Base-by-base conservation (phyloP, 495 filamentous ascomycete species). In the Jackrogersella minutella region DNA sequence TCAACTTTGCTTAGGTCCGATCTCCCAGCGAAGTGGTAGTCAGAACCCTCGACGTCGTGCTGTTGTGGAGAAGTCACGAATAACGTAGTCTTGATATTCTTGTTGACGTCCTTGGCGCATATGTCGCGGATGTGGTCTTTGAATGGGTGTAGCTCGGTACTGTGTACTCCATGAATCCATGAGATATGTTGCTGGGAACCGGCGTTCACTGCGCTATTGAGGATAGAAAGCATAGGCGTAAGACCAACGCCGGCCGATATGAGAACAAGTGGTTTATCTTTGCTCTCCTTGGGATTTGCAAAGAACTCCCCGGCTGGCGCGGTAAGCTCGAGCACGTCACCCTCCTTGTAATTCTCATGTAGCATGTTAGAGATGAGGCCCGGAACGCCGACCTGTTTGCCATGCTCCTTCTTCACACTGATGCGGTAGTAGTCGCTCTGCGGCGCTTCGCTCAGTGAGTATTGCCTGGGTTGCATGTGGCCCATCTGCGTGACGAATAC, bases 231-330 rank as follows among this genome's bases (percentile, higher is more conserved):
- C 77, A 92, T 79, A 1, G 87, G 86, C 3, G 90, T 89, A 31
- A 90, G 74, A 34, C 90, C 90, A 3, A 91, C 87, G 11, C 90
- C 90, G 11, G 87, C 89, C 2, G 87, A 87, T 66, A 93, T 80
- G 56, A 92, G 79, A 1, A 89, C 90, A n/a, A 93, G 62, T 4
- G 85, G 85, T 16, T 66, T 68, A 28, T 52, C 66, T 59, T 75
- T 73, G 31, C 64, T 68, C 40, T 73, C 71, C 58, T 78, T 76
- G 57, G 70, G 64, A 49, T 86, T 80, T 33, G 89, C 77, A 79
- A 84, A 88, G 78, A 92, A 92, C 62, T 91, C 89, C 30, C 90
- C 90, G 34, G 76, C 82, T 5, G 90, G 89, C 70, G 90, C 88
- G 3, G 88, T 87, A 2, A 92, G 79, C 64, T 87, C 77, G 50